Base-by-base conservation (phyloP, 2,329 filamentous ascomycete genomes). In the Sporothrix humicola region DNA sequence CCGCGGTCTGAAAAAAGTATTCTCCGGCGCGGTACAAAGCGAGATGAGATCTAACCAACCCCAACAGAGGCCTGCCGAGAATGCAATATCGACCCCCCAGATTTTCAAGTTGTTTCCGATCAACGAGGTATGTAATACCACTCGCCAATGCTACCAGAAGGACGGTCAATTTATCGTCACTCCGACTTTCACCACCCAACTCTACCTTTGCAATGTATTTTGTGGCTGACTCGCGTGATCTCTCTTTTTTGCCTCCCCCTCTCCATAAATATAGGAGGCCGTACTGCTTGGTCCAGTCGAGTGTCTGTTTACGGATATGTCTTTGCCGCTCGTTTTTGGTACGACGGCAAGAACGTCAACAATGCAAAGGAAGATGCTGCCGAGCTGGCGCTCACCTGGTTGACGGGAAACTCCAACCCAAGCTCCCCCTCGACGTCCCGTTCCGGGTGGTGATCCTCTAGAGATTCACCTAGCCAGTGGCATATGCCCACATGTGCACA, bases 341-440 rank as follows among this genome's bases (percentile, higher is more conserved):
- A 97, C 83, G 94, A 97, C 81, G 94, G 94, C 75, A 90, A 93
- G 80, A 94, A 93, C 80, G 87, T 95, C 81, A 90, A 95, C 85
- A 97, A 97, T 79, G 94, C 94, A 74, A 91, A 90, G 82, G 94
- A 97, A 82, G 94, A 97, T 81, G 94, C 93, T n/a, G 94, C 94
- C 76, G 93, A 97, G 82, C 88, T 92, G 75, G 94, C 94, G 37
- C 82, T 92, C 75, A 87, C 86, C 79, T 87, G 86, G 82, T 81
- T 93, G 72, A 83, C 77, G 20, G 72, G 61, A 77, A 81, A 80
- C 69, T 83, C 81, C 73, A 82, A 78, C 68, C 80, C 82, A n/a
- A 82, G 78, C 63, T 85, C 83, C 23, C 82, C 84, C 8, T 79
- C 82, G 26, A 81, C 82, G 66, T 81, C 79, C 73, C 81, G 82